Base-by-base conservation (phyloP, 768 basidiomycete species). In the Tulasnella sp. region DNA sequence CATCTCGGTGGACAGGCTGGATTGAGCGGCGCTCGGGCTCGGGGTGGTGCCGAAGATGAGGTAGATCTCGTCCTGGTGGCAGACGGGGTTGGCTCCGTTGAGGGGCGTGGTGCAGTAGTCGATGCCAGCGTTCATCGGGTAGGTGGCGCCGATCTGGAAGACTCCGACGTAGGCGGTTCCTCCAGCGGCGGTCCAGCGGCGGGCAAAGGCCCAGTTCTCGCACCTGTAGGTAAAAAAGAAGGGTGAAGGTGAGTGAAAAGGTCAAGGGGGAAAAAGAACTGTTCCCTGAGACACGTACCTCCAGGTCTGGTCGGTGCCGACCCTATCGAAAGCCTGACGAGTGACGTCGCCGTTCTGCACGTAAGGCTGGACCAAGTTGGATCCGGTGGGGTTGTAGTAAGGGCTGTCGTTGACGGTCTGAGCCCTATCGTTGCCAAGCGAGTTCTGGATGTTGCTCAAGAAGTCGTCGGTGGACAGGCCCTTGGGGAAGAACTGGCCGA, bases 31-130 rank as follows among this genome's bases (percentile, higher is more conserved):
- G 34, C 86, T 90, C 18, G 93, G 91, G 83, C 85, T 89, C 16
- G 88, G 84, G 42, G 88, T 89, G 0, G 93, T 93, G 78, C 92
- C 93, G 79, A 89, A 88, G 81, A 95, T 89, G 84, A 93, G 91
- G 87, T 92, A 86, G 81, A 95, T 95, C 83, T 96, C 94, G 84
- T 95, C 94, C 84, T 94, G 89, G 85, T 94, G 94, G 85, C 94
- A 95, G 54, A 94, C 91, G 44, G 86, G 85, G 48, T 91, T 92
- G 42, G 87, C 48, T 82, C 84, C 7, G 18, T 31, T 31, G 18
- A 69, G 34, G 18, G 64, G 31, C 4, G 64, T 69, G 48, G 87
- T 88, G 86, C 94, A 95, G 40, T 54, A 91, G 0, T 90, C 83
- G 72, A 90, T 86, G 1, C 80, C 87, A 58, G 87, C 87, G 86